Evolutionary conservation across 1,284 basidiomycete genomes (phyloP).

Genomic region (Paramarasmius palmivorus): DNA sequence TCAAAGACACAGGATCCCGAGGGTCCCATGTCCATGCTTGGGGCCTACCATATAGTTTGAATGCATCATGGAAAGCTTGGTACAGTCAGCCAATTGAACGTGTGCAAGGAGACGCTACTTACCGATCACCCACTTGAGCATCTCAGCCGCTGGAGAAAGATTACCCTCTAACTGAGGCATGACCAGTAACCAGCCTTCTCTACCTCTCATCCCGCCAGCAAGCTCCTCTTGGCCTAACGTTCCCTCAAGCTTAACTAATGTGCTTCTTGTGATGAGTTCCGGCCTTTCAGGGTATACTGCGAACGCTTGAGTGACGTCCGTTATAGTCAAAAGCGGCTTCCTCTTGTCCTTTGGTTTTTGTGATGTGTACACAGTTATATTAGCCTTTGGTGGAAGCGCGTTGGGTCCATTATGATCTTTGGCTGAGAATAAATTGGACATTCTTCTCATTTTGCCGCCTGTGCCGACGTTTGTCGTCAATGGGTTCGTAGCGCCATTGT

Average conservation of each 20-base stretch:
- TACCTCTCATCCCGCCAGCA: constrained; percentile 55
- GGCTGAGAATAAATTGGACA: constrained; percentile 68
- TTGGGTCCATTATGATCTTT: constrained; percentile 26
- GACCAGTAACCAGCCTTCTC: constrained; percentile 83
- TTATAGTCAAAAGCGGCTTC: constrained; percentile 60
- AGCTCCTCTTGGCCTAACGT: constrained; percentile 76
- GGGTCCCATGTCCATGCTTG: constrained; percentile 86
- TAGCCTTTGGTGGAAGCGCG: constrained; percentile 38
- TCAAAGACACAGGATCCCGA: constrained; percentile 70
- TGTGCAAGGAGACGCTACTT: constrained; percentile 19
- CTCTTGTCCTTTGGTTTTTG: constrained; percentile 72
- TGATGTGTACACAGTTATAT: constrained; percentile 60
- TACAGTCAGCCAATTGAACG: constrained; percentile 12
- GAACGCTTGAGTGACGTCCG: constrained; percentile 68
- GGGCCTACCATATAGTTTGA: constrained; percentile 85
- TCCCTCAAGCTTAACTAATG: constrained; percentile 88
- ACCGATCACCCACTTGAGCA: constrained; percentile 96
- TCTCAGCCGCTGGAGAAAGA: constrained; percentile 57
- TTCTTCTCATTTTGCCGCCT: constrained; percentile 53
- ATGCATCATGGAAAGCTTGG: constrained; percentile 82
- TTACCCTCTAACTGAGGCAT: constrained; percentile 77
- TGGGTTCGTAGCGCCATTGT: constrained; percentile 15
- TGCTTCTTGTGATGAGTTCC: constrained; percentile 85
- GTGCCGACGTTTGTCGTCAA: constrained; percentile 10
- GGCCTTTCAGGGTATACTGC: constrained; percentile 94